phyloP scores from a whole-genome alignment of 148 eudicot genomes.

The Vaccinium corymbosum region DNA sequence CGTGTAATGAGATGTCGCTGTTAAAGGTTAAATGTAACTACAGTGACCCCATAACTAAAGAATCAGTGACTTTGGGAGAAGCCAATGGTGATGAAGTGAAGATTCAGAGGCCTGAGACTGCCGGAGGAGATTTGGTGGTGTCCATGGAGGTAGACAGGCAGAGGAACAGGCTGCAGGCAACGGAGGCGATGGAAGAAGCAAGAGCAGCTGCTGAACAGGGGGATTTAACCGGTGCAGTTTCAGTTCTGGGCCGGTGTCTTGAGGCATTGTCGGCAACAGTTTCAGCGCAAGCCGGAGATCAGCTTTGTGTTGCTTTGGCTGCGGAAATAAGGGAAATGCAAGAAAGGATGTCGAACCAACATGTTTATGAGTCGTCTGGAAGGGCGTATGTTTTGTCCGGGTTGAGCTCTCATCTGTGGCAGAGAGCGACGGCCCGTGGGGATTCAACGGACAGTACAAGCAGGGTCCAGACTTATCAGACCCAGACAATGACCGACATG shows the following conservation, averaged over 20 bases:
- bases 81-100: not conserved
- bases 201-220: constrained; percentile 19
- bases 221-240: constrained; percentile 17
- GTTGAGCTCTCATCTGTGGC: constrained; percentile 19
- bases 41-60: constrained; percentile 22
- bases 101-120: constrained; percentile 19
- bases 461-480: constrained; percentile 21
- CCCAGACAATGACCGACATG: constrained; percentile 20
- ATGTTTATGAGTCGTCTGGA: constrained; percentile 17
- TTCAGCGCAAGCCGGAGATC: constrained; percentile 17
- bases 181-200: constrained; percentile 25
- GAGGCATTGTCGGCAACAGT: constrained; percentile 8
- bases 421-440: constrained; percentile 21
- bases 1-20: constrained; percentile 11
- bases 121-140: constrained; percentile 10
- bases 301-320: constrained; percentile 16
- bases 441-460: constrained; percentile 11
- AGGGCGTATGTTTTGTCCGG: constrained; percentile 25
- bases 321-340: constrained; percentile 24
- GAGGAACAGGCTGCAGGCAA: constrained; percentile 19
- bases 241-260: constrained; percentile 3
- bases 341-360: constrained; percentile 21
- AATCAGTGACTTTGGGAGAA: constrained; percentile 16
- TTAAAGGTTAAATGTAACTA: constrained; percentile 19
- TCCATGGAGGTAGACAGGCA: constrained; percentile 25